Conservation (phyloP, 352 stramenopile genomes). For the Pythium apleroticum region DNA sequence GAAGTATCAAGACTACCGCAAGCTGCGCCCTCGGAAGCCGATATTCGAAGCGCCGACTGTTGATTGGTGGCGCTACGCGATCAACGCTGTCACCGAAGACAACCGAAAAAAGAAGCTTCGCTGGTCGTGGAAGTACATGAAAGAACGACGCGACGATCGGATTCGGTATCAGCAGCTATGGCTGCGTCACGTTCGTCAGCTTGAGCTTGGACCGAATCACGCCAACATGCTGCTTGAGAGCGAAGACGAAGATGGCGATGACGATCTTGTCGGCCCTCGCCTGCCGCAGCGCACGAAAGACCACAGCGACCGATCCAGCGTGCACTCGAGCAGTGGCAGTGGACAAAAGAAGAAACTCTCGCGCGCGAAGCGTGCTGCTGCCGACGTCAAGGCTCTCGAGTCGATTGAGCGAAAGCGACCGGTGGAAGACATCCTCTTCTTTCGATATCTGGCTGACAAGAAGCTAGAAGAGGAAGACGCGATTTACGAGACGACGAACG, state of each 20-base stretch:
- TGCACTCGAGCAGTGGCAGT: conserved; percentile 13
- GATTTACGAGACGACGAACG: not conserved
- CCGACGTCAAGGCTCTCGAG: conserved; percentile 40
- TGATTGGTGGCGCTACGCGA: conserved; percentile 84
- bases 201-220: conserved; percentile 32
- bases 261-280: conserved; percentile 19
- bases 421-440: conserved; percentile 85
- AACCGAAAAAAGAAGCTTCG: conserved; percentile 58
- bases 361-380: not conserved
- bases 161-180: conserved; percentile 72
- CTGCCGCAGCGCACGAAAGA: conserved; percentile 7
- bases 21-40: conserved; percentile 49
- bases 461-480: conserved; percentile 31
- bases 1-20: conserved; percentile 79
- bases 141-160: conserved; percentile 76
- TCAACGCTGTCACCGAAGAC: conserved; percentile 60
- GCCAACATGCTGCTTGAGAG: conserved; percentile 51
- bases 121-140: conserved; percentile 85
- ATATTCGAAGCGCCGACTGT: conserved; percentile 51
- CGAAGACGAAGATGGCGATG: conserved; percentile 51
- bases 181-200: conserved; percentile 34
- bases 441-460: conserved; percentile 77
- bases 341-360: conserved; percentile 7
- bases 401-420: conserved; percentile 70
- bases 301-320: conserved; percentile 11